Evolutionary conservation across 345 rosid genomes (phyloP), one percentile per base, ranked within the genome.

Genomic region (Salix koriyanagi): DNA sequence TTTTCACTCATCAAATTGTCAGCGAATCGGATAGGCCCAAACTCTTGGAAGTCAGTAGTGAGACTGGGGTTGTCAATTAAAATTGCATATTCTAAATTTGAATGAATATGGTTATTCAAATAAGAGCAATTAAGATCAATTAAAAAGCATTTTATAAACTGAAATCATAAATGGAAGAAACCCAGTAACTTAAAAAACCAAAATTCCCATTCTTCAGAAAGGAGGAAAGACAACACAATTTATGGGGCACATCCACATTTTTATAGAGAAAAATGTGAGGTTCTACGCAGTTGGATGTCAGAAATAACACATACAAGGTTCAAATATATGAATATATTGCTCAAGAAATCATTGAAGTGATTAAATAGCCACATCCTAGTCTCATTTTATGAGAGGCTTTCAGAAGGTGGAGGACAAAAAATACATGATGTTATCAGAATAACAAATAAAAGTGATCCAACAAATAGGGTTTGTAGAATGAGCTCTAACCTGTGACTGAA

Each of bases 401-500:
- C 48, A 56, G 32, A 32, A 62, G 34, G 25, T 18, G 4, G 15
- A 67, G 48, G 62, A 54, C 65, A 56, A 72, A 41, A 72, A 67
- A 69, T 61, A 23, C 25, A 23, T 25, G 12, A 13, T 23, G 56
- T 28, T 11, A 60, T 58, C 69, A 21, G 66, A 65, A 46, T 32
- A 32, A 32, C 15, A 44, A 8, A 25, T 37, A 14, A 46, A 68
- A 62, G 48, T 69, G 26, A n/a, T 67, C 75, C 62, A 79, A 58
- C 71, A 77, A 68, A 19, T 23, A 68, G 41, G 78, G 81, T 34
- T 65, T 36, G 69, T n/a, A 65, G 82, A 87, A 80, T 46, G 77
- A 84, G 80, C 77, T 81, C 91, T 85, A 80, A 93, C 97, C 97
- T 87, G 93, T 75, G 78, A 89, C 75, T 42, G 97, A 90, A 83